These are phyloP conservation scores for Darksidea phi DNA, from an alignment of 495 filamentous ascomycete species.

Conservation along the genomic window DNA sequence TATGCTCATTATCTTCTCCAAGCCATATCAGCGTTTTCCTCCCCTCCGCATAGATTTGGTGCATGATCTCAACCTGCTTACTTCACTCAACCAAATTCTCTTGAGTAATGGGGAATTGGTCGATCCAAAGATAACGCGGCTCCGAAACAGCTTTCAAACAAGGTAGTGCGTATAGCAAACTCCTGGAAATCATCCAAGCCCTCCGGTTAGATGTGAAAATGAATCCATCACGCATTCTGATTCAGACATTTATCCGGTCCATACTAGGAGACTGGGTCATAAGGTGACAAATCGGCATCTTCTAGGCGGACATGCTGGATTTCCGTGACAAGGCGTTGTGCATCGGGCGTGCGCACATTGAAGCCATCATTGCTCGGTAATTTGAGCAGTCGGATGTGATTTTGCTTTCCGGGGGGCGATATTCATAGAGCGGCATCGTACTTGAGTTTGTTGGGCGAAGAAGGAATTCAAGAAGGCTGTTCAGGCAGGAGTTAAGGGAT, in stretches of 20 bases:
- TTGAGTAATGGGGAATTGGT: neutral
- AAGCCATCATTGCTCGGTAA: neutral
- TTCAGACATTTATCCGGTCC: neutral
- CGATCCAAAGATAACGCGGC: neutral
- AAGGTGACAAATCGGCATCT: neutral
- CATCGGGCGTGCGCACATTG: neutral
- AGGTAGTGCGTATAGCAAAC: neutral
- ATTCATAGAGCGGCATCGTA: neutral
- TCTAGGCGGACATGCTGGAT: neutral
- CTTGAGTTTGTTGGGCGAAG: too few relatives aligned
- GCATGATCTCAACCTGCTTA: slow-evolving; percentile 5
- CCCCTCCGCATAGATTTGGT: neutral
- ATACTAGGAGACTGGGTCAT: neutral
- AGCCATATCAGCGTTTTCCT: neutral
- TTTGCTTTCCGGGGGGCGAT: neutral
- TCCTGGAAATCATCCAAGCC: neutral
- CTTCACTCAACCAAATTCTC: neutral
- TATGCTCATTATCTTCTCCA: neutral
- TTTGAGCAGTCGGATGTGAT: neutral
- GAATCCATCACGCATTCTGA: neutral
- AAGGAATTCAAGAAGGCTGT: too few relatives aligned
- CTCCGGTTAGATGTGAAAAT: neutral
- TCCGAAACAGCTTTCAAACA: neutral
- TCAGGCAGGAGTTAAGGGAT: too few relatives aligned
- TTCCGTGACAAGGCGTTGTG: neutral